phyloP scores from a whole-genome alignment of 257 asterid genomes.

The Handroanthus guayacan region DNA sequence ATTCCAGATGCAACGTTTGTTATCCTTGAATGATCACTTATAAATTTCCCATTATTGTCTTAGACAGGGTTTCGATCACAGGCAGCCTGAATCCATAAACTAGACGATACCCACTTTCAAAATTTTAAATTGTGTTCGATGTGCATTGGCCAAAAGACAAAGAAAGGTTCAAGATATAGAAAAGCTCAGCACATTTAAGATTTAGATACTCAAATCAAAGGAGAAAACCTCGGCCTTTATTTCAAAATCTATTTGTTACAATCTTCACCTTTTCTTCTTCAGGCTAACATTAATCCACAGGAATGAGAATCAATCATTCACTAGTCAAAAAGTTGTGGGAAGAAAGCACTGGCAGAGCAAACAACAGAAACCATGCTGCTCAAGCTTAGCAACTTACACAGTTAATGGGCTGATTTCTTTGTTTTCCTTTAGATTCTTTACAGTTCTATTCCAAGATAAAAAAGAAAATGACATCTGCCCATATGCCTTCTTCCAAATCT shows the following conservation, averaged over 20 bases:
- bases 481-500: not conserved
- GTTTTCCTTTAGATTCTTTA: slow-evolving; percentile 12
- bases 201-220: not conserved
- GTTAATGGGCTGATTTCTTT: not conserved
- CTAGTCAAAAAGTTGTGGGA: not conserved
- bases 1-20: not conserved
- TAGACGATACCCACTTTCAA: not conserved
- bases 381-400: slow-evolving; percentile 2
- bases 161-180: not conserved
- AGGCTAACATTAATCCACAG: slow-evolving; percentile 9
- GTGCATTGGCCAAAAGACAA: not conserved
- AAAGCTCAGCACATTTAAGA: not conserved
- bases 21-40: slow-evolving; percentile 11
- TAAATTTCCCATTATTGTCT: not conserved
- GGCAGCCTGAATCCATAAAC: slow-evolving; percentile 3
- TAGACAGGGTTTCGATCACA: slow-evolving; percentile 2
- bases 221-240: not conserved
- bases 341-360: not conserved
- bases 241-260: not conserved
- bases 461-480: not conserved
- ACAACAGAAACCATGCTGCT: not conserved
- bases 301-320: not conserved
- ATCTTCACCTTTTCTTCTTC: not conserved
- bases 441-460: not conserved
- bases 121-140: not conserved